Evolutionary conservation across 768 basidiomycete genomes (phyloP), one percentile per base, ranked within the genome.

Genomic region (Tricholoma saponaceum): DNA sequence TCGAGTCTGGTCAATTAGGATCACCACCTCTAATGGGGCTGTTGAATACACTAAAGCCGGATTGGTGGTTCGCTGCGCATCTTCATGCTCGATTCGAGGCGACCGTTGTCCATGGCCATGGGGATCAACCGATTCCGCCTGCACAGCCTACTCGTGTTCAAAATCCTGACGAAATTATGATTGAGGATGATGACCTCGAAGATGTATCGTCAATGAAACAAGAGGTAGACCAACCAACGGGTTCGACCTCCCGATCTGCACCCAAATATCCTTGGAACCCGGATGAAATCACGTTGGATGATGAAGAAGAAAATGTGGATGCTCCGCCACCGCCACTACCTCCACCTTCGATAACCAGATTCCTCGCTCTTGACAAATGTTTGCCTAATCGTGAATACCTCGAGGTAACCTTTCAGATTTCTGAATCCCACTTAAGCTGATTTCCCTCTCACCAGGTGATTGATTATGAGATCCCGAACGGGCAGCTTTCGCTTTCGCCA

Each of bases 21-120:
- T 95, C 92, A 0, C 93, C 90, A 14, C 95, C 94, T 6, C 74
- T 96, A 33, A 86, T 90, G 79, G 84, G 83, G 12, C 76, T 98
- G 0, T 72, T 98, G 22, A 76, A 74, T 30, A 86, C 78, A 23
- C 76, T 97, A 30, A 78, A 83, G 64, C 95, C 95, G 0, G 65
- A 79, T 47, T 89, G 92, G 84, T 98, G 95, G 96, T 97, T 97
- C 69, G 72, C 92, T 3, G 95, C 94, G 0, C 96, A 98, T 72
- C 66, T 98, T 51, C 96, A 98, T 66, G 85, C 87, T 50, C 86
- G 89, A 52, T 98, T 89, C 64, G 87, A 93, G 58, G 95, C 93
- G 2, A 70, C 73, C 0, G 81, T 88, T 7, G 62, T 69, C 3
- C 86, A 90, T 54, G 62, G 62, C 3, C 86, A 90, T 54, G 62